Evolutionary conservation across 1,284 basidiomycete genomes (phyloP).

Genomic region (Ustilago loliicola): DNA sequence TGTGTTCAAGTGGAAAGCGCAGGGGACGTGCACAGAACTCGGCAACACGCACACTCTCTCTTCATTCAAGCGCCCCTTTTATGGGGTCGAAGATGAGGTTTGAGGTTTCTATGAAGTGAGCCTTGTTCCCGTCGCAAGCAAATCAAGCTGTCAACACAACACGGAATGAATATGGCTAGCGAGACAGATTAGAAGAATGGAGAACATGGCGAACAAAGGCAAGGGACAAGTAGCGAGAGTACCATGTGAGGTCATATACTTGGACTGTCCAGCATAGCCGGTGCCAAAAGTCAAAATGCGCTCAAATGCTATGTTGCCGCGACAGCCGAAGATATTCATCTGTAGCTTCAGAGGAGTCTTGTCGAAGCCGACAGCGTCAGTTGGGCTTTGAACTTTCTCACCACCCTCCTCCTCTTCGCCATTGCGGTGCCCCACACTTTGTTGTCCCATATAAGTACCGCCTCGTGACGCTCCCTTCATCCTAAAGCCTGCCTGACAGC

Average conservation of each 20-base stretch:
- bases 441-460: not conserved
- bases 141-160: not conserved
- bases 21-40: too few species aligned
- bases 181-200: not conserved
- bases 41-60: not conserved
- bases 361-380: too few species aligned
- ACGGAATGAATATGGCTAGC: not conserved
- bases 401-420: not conserved
- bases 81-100: not conserved
- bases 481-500: not conserved
- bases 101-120: not conserved
- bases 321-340: conserved; percentile 19
- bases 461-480: not conserved
- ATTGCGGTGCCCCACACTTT: conserved; percentile 33
- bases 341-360: not conserved
- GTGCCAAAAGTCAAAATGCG: not conserved
- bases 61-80: too few species aligned
- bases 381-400: too few species aligned
- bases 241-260: not conserved
- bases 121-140: not conserved
- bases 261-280: not conserved
- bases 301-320: conserved; percentile 14
- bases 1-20: conserved; percentile 1
- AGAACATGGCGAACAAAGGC: not conserved
- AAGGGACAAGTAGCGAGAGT: not conserved